Percentiles rank a stretch among this genome's conserved stretches.
Evolutionary conservation across 2,329 filamentous ascomycete species (phyloP).

Genomic region (Neophaeococcomyces aloes): DNA sequence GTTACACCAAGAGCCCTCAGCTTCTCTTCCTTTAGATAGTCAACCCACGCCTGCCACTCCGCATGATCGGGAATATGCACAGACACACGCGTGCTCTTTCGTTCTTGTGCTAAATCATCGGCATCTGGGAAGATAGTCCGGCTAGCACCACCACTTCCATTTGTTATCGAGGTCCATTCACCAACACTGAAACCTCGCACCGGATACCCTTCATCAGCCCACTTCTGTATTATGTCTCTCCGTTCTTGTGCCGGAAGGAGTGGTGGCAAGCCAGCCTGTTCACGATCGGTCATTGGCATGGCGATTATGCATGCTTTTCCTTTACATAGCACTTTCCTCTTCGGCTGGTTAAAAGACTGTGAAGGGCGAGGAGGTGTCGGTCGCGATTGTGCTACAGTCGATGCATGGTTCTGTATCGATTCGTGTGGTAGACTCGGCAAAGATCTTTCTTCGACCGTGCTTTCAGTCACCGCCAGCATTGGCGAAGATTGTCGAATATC

Average conservation of each 20-base stretch:
- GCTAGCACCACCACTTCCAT: constrained; percentile 26
- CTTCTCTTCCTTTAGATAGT: constrained; percentile 79
- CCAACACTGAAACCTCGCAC: constrained; percentile 31
- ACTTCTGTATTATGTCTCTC: constrained; percentile 29
- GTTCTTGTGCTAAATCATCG: constrained; percentile 29
- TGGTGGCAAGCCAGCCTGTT: constrained; percentile 41
- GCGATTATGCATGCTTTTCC: constrained; percentile 64
- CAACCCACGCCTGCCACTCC: constrained; percentile 68
- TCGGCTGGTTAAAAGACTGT: constrained; percentile 33
- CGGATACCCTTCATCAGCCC: constrained; percentile 35
- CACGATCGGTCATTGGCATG: constrained; percentile 56
- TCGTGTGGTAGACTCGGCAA: constrained; percentile 29
- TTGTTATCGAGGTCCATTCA: constrained; percentile 22
- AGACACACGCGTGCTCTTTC: constrained; percentile 24
- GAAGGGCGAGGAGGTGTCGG: constrained; percentile 23
- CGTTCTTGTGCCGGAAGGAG: constrained; percentile 33
- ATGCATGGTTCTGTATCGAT: constrained; percentile 21
- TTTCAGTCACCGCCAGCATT: not conserved
- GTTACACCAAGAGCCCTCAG: constrained; percentile 82
- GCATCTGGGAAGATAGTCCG: constrained; percentile 35
- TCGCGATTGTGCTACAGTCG: constrained; percentile 11
- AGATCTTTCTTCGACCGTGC: constrained; percentile 27
- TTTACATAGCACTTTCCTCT: constrained; percentile 64
- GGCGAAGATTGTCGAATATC: not conserved
- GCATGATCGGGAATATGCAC: constrained; percentile 37